These are phyloP conservation scores for Akanthomyces muscarius DNA, from an alignment of 2,329 filamentous ascomycete species.

Conservation along the genomic window DNA sequence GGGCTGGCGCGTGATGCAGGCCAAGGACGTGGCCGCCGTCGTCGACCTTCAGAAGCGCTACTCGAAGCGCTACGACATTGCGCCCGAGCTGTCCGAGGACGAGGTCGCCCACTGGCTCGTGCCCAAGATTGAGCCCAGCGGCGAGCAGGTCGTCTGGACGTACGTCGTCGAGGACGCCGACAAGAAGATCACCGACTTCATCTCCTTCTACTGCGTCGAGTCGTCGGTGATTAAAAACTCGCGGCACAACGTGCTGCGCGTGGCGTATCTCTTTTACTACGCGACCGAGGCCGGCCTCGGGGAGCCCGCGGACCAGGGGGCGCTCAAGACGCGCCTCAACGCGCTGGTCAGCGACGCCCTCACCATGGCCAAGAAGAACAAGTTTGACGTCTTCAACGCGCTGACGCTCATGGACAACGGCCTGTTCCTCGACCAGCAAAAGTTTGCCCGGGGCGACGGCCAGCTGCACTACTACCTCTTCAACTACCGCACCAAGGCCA, in stretches of 20 bases:
- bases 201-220: slow-evolving; percentile 94
- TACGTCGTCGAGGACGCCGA: slow-evolving; percentile 80
- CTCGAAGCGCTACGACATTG: slow-evolving; percentile 74
- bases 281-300: slow-evolving; percentile 74
- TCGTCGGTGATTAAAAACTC: slow-evolving; percentile 83
- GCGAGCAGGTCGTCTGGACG: slow-evolving; percentile 83
- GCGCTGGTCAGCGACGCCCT: slow-evolving; percentile 73
- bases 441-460: slow-evolving; percentile 91
- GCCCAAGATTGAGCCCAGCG: slow-evolving; percentile 53
- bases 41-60: slow-evolving; percentile 72
- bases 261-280: slow-evolving; percentile 97
- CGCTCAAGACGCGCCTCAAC: slow-evolving; percentile 77
- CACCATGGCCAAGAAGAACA: slow-evolving; percentile 75
- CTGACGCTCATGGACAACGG: slow-evolving; percentile 91
- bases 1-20: slow-evolving; percentile 76
- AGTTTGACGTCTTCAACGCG: slow-evolving; percentile 96
- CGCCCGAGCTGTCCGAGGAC: slow-evolving; percentile 72
- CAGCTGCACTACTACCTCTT: slow-evolving; percentile 96
- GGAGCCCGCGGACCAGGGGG: slow-evolving; percentile 47
- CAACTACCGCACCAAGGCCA: slow-evolving; percentile 88
- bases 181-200: slow-evolving; percentile 88
- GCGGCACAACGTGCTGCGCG: slow-evolving; percentile 75
- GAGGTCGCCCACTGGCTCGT: slow-evolving; percentile 89
- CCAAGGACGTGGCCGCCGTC: slow-evolving; percentile 73
- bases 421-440: slow-evolving; percentile 87